phyloP scores from a whole-genome alignment of 257 asterid species.

The Salvia miltiorrhiza region DNA sequence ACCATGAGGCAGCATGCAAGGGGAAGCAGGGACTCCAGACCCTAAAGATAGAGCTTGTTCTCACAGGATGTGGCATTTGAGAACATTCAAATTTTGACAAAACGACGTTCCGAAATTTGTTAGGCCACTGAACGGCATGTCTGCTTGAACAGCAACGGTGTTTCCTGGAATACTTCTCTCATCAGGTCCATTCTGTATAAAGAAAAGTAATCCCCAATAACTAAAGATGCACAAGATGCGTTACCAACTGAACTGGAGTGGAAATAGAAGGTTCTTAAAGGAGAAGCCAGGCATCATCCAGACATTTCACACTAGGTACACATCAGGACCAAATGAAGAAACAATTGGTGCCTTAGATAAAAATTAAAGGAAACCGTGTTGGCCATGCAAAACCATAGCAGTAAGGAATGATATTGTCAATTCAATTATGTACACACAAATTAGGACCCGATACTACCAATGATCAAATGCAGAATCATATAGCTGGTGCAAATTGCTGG shows the following conservation, averaged over 20 bases:
- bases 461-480: conserved; percentile 14
- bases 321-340: background rate
- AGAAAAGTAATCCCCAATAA: conserved; percentile 11
- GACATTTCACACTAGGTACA: background rate
- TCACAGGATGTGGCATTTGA: conserved; percentile 97
- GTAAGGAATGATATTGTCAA: background rate
- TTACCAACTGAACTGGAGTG: conserved; percentile 2
- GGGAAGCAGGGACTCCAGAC: background rate
- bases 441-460: conserved; percentile 1
- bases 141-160: conserved; percentile 95
- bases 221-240: conserved; percentile 2
- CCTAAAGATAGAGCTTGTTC: conserved; percentile 27
- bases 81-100: conserved; percentile 95
- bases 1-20: background rate
- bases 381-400: background rate
- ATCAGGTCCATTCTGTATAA: conserved; percentile 79
- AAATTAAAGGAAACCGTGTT: background rate
- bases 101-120: conserved; percentile 90
- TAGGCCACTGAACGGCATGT: conserved; percentile 92
- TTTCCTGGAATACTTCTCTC: conserved; percentile 97
- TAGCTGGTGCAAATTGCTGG: background rate
- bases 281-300: background rate
- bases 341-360: background rate
- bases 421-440: background rate
- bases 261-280: background rate